Base-by-base conservation (phyloP, 2,329 filamentous ascomycete genomes). In the Clathrospora elynae region DNA sequence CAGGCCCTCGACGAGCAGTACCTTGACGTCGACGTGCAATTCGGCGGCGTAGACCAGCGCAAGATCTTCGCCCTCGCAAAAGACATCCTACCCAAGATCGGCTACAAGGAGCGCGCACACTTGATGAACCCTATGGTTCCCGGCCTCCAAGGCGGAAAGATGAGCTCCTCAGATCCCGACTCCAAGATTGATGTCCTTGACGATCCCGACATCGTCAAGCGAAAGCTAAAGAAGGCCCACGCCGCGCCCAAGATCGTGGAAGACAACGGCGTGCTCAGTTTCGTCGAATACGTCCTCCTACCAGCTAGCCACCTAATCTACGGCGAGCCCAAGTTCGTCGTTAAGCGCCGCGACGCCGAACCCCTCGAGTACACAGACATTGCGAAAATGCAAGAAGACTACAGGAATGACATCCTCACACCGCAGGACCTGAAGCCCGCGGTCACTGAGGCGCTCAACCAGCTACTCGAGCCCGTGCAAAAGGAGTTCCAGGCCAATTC, bases 181-280 rank as follows among this genome's bases (percentile, higher is more conserved):
- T 88, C 84, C 64, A 96, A 96, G 74, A 95, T 97, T 55, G 93
- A 97, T 65, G 78, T 97, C n/a, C 81, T 97, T 12, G 93, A 97
- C 64, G 56, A 80, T 0, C 75, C 87, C 0, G 89, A 95, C 0
- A 73, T 75, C 2, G 86, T 97, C 10, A 76, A 79, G 57, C 90
- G 87, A 77, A 71, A 71, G 51, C 55, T 71, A 12, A 85, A 85
- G 65, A 96, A 96, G 72, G 90, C 92, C 0, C 82, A 86, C 51
- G 88, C 87, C 14, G 81, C 83, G 11, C 90, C 90, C 20, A 83
- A 84, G 62, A 78, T 86, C 17, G 78, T 88, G 4, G 89, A 95
- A 59, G 87, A 86, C 19, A 97, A 97, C 66, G 93, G 92, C 13
- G 77, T 97, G 9, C 75, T 97, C 36, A 83, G 87, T 2, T 91